Percentiles rank a stretch among this genome's conserved stretches.
Evolutionary conservation across 2,329 filamentous ascomycete species (phyloP).

Genomic region (Fulvia fulva): DNA sequence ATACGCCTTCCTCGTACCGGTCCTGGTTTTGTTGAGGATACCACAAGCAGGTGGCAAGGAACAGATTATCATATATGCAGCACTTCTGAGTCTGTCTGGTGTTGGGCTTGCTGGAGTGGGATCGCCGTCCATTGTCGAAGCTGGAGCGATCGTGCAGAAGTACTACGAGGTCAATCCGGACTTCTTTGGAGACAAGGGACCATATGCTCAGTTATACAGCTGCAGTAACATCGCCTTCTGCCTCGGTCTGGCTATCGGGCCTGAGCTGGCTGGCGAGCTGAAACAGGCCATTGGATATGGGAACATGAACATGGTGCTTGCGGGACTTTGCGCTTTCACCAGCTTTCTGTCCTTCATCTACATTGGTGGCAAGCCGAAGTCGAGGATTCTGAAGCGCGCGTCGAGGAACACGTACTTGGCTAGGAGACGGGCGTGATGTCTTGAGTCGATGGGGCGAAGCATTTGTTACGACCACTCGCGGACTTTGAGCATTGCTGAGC

Average conservation of each 20-base stretch:
- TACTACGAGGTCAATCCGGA: conserved; percentile 54
- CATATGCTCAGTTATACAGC: conserved; percentile 63
- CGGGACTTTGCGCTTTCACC: conserved; percentile 43
- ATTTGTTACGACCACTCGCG: too few species aligned
- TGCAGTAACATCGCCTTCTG: conserved; percentile 62
- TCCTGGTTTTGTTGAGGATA: conserved; percentile 43
- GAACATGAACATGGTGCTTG: conserved; percentile 54
- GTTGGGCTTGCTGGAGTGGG: conserved; percentile 55
- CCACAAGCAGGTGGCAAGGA: conserved; percentile 38
- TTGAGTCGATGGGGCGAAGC: too few species aligned
- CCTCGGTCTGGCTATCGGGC: conserved; percentile 57
- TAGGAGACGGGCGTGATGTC: conserved; percentile 11
- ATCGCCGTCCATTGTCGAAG: conserved; percentile 55
- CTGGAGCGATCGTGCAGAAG: conserved; percentile 51
- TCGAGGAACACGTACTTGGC: conserved; percentile 12
- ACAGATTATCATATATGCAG: conserved; percentile 46
- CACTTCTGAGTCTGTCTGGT: conserved; percentile 47
- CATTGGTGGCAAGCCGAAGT: conserved; percentile 41
- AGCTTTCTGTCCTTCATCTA: conserved; percentile 43
- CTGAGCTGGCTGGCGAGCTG: conserved; percentile 52
- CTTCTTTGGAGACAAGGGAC: conserved; percentile 54
- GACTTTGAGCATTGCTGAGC: too few species aligned
- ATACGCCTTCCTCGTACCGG: conserved; percentile 42
- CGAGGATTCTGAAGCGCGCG: conserved; percentile 24
- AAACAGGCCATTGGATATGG: conserved; percentile 54